Conservation (phyloP, 225 moss, liverwort and hornwort species). For the Straminergon stramineum region DNA sequence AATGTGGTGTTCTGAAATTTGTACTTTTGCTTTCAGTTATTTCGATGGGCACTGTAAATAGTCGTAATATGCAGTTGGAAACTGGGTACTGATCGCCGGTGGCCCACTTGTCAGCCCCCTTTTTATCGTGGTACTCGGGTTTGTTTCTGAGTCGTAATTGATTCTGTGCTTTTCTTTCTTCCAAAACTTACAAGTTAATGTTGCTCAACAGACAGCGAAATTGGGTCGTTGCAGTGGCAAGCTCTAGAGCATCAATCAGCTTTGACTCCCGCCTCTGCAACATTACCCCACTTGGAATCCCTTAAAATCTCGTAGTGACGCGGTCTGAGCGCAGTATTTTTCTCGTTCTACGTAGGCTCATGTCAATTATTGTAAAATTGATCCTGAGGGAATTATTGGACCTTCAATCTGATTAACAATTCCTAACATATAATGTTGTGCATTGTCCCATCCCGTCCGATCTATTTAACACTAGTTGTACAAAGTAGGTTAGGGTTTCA, state of each 20-base stretch:
- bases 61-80: not conserved
- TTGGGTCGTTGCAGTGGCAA: constrained; percentile 54
- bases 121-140: not conserved
- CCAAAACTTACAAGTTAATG: constrained; percentile 34
- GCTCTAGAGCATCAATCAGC: constrained; percentile 54
- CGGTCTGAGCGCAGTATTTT: not conserved
- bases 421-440: not conserved
- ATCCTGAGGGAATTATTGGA: not conserved
- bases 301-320: constrained; percentile 28
- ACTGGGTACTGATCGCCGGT: not conserved
- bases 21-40: not conserved
- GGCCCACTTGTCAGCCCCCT: not conserved
- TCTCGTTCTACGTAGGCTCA: not conserved
- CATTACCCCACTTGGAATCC: constrained; percentile 34
- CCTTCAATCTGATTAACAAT: constrained; percentile 1
- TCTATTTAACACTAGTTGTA: not conserved
- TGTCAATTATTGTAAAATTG: constrained; percentile 15
- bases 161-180: constrained; percentile 4
- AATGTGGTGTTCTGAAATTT: not conserved
- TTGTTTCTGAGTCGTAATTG: not conserved
- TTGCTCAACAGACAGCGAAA: constrained; percentile 56
- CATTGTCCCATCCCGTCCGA: not conserved
- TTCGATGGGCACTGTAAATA: not conserved
- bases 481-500: not conserved
- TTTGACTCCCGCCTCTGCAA: constrained; percentile 47